A percentile compares a stretch with the other conserved stretches of the same genome.
Evolutionary conservation across 2,329 filamentous ascomycete species (phyloP).

Genomic region (Celoporthe dispersa): DNA sequence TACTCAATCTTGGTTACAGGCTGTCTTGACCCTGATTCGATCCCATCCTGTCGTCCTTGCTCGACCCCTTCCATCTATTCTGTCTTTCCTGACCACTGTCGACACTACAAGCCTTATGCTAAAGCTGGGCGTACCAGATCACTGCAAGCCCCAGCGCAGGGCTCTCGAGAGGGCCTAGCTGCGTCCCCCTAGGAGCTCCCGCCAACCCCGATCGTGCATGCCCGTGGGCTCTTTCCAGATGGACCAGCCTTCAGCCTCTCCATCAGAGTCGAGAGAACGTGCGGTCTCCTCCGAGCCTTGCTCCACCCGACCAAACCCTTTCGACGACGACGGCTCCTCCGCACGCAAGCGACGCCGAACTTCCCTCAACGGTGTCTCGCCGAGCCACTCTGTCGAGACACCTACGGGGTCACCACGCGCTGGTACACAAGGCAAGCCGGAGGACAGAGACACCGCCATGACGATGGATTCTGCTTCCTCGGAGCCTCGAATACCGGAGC

Average conservation of each 20-base stretch:
- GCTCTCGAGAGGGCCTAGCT: conserved; percentile 59
- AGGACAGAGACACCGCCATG: conserved; percentile 42
- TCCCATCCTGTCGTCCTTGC: background rate
- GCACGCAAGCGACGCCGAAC: conserved; percentile 66
- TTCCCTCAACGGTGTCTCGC: conserved; percentile 56
- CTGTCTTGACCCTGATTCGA: background rate
- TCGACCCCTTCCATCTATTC: background rate
- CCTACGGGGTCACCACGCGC: conserved; percentile 31
- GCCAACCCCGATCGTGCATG: conserved; percentile 43
- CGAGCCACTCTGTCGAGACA: conserved; percentile 55
- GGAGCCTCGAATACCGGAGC: conserved; percentile 50
- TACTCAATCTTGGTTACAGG: background rate
- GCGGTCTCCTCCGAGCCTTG: conserved; percentile 66
- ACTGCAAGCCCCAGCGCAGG: conserved; percentile 49
- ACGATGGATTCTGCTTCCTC: conserved; percentile 46
- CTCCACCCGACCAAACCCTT: conserved; percentile 67
- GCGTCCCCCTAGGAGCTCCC: conserved; percentile 53
- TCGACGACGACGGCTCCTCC: conserved; percentile 59
- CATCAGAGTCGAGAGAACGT: conserved; percentile 57
- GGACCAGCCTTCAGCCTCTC: conserved; percentile 54
- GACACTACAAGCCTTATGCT: conserved; percentile 53
- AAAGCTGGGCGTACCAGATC: conserved; percentile 49
- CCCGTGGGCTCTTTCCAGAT: conserved; percentile 52
- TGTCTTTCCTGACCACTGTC: conserved; percentile 12
- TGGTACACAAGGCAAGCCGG: conserved; percentile 27